Base-by-base conservation (phyloP, 2,329 filamentous ascomycete genomes). In the Hypoxylon sp. region DNA sequence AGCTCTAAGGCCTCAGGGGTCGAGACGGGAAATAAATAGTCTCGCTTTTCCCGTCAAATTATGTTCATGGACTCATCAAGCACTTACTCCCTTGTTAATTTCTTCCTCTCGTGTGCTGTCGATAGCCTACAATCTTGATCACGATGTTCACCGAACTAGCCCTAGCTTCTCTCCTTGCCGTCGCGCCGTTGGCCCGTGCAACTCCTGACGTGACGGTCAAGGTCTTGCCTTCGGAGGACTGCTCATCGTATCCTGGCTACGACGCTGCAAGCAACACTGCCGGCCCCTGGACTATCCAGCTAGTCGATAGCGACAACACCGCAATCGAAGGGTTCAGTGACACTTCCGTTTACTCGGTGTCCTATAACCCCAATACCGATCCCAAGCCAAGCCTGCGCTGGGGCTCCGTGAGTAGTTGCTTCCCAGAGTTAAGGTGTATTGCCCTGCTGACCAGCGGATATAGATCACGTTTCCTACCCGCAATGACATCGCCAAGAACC, bases 321-420 rank as follows among this genome's bases (percentile, higher is more conserved):
- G 71, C 66, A 14, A 72, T 72, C 44, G 71, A 72, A 35, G 69
- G 71, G 2, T 72, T 72, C 44, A 63, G 68, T 48, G 71, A 72
- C 56, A 72, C 66, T 1, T 71, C 66, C 13, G 40, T 46, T 6
- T 72, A 72, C 55, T 67, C 71, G 3, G 56, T 72, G 46, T 65
- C 66, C 11, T 72, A 42, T 51, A 61, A 70, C 33, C 66, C 68
- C 11, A 55, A 14, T n/a, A 66, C 64, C 11, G 69, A 71, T n/a
- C n/a, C 3, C 25, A 71, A 69, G 44, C 71, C 71, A 11, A 66
- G 22, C 35, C 31, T 72, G 17, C 65, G 70, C 40, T 72, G 70
- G 70, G 70, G 70, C 40, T 63, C 51, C 8, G 70, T 72, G 17
- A 69, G 70, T 64, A 61, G 22, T 33, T 7, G 8, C 10, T 57